Conservation (phyloP, 768 basidiomycete genomes). For the Russula griseocarnosa region DNA sequence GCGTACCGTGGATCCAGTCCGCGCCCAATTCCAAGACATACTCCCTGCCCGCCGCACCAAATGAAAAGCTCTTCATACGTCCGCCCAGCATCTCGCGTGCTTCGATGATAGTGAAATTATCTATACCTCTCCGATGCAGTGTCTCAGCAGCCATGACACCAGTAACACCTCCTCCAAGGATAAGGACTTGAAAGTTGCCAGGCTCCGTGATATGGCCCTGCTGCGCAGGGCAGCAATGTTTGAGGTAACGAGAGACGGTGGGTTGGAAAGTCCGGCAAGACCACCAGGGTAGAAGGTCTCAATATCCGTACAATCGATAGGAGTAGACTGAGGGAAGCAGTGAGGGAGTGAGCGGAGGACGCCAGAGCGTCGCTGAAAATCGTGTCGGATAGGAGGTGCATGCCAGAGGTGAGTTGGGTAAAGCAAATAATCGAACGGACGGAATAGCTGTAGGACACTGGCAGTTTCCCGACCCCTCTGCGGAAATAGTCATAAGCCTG, state of each 20-base stretch:
- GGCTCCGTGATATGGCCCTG: conserved; percentile 23
- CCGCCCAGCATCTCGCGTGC: conserved; percentile 58
- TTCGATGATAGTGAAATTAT: conserved; percentile 60
- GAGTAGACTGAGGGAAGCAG: conserved; percentile 9
- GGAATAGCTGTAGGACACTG: neutral
- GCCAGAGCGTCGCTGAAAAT: conserved; percentile 11
- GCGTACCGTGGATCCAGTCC: conserved; percentile 58
- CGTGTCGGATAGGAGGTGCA: conserved; percentile 18
- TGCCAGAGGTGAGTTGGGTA: neutral
- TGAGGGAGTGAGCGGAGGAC: conserved; percentile 3
- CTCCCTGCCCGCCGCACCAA: conserved; percentile 40
- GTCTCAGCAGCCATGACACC: conserved; percentile 64
- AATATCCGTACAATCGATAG: conserved; percentile 15
- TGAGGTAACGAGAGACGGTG: conserved; percentile 7
- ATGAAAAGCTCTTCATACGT: conserved; percentile 47
- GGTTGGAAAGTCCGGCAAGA: conserved; percentile 4
- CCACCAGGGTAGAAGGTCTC: conserved; percentile 2
- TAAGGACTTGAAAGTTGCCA: conserved; percentile 43
- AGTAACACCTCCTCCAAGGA: conserved; percentile 63
- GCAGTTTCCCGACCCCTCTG: neutral
- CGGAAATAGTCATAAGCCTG: neutral
- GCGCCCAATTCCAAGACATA: conserved; percentile 52
- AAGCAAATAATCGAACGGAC: neutral
- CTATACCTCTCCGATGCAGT: conserved; percentile 48
- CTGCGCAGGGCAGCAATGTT: conserved; percentile 1